Evolutionary conservation across 441 rosid genomes (phyloP).

Genomic region (Gossypium schwendimanii): DNA sequence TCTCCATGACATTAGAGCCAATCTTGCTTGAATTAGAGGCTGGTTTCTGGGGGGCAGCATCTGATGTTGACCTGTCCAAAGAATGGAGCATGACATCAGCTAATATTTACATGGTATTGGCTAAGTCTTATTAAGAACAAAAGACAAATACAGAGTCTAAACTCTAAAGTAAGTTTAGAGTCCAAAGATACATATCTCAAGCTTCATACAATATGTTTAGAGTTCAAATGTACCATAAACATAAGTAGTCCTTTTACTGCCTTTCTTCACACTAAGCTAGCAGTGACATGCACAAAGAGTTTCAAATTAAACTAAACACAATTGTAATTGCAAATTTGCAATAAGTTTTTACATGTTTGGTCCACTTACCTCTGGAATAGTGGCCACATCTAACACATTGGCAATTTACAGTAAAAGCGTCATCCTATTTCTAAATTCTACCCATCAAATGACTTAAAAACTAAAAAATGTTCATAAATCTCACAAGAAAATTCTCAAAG

Average conservation of each 20-base stretch:
- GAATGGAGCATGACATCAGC: slow-evolving; percentile 15
- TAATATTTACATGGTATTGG: background rate
- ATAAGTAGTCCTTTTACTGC: background rate
- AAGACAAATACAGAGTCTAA: background rate
- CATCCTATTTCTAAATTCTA: background rate
- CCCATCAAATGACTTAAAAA: background rate
- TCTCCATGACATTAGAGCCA: slow-evolving; percentile 40
- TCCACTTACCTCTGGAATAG: background rate
- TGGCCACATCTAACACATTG: too few relatives aligned
- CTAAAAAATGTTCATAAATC: background rate
- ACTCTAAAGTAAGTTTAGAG: background rate
- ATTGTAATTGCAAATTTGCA: background rate
- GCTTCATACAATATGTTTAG: too few relatives aligned
- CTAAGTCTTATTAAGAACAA: background rate
- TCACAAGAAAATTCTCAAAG: background rate
- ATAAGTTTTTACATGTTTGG: background rate
- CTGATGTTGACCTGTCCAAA: slow-evolving; percentile 57
- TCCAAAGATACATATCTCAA: background rate
- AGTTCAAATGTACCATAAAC: background rate
- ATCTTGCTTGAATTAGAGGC: slow-evolving; percentile 32
- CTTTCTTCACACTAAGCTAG: background rate
- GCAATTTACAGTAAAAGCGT: background rate
- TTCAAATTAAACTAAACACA: background rate
- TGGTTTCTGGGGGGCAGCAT: slow-evolving; percentile 42
- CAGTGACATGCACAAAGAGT: background rate